phyloP scores from a whole-genome alignment of 352 stramenopile genomes.

The Paralagenidium karlingii region DNA sequence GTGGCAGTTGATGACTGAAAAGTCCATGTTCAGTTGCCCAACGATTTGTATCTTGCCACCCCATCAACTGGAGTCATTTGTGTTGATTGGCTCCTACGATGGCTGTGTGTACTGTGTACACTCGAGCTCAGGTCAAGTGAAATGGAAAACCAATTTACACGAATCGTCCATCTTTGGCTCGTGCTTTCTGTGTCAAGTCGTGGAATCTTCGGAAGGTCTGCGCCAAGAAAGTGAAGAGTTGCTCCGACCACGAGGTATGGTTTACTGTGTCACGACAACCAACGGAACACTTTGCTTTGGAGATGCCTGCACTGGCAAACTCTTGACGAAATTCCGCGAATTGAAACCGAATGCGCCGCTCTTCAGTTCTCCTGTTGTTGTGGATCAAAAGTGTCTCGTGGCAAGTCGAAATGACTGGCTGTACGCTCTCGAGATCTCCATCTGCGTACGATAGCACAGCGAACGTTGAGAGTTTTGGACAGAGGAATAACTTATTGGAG shows the following conservation, averaged over 20 bases:
- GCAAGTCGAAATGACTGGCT: slow-evolving; percentile 34
- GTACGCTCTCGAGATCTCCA: slow-evolving; percentile 13
- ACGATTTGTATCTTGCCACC: slow-evolving; percentile 12
- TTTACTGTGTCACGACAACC: slow-evolving; percentile 28
- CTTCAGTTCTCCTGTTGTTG: slow-evolving; percentile 40
- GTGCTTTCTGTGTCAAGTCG: slow-evolving; percentile 13
- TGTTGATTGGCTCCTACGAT: slow-evolving; percentile 43
- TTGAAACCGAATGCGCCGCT: slow-evolving; percentile 9
- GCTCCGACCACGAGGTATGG: too few relatives aligned
- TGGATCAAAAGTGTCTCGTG: slow-evolving; percentile 27
- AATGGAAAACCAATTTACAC: slow-evolving; percentile 15
- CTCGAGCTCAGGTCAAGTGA: slow-evolving; percentile 11
- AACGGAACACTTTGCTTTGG: slow-evolving; percentile 21
- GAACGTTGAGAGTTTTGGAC: too few relatives aligned
- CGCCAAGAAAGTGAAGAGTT: neutral
- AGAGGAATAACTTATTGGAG: too few relatives aligned
- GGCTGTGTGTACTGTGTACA: slow-evolving; percentile 25
- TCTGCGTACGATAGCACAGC: too few relatives aligned
- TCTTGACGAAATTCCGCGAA: slow-evolving; percentile 5
- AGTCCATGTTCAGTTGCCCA: slow-evolving; percentile 48
- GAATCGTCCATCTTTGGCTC: slow-evolving; percentile 31
- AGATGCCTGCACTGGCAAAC: slow-evolving; percentile 19
- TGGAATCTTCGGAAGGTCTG: neutral
- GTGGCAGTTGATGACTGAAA: slow-evolving; percentile 24
- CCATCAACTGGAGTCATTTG: neutral